Evolutionary conservation across 2,329 filamentous ascomycete species (phyloP), one percentile per base, ranked within the genome.

Genomic region (Fusarium brachygibbosum): DNA sequence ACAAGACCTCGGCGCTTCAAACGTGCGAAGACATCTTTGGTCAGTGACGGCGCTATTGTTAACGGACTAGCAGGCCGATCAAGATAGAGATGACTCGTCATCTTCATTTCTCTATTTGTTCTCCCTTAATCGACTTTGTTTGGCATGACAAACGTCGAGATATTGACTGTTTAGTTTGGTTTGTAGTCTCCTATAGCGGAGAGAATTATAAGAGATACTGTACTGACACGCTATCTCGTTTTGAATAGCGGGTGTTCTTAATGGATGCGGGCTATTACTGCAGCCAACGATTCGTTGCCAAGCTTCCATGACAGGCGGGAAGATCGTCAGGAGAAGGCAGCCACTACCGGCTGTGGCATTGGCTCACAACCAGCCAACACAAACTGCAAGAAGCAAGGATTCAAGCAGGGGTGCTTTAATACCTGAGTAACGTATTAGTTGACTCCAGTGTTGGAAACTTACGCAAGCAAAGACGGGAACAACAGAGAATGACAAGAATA

Each of bases 251-350:
- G 19, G 45, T 50, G 68, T 68, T 62, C 54, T 56, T 59, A 51
- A 70, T 61, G n/a, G n/a, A 68, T 55, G 62, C 35, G 34, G 41
- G 19, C 37, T 63, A 34, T 53, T 40, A n/a, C 63, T 55, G 25
- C 48, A 57, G 48, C 51, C 48, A 58, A 46, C 51, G 45, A 65
- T 57, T 57, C 53, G 52, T 56, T 68, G 56, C 66, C 62, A 72
- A 71, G 64, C 64, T 61, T 62, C 38, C 29, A 54, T 62, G 54
- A 56, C 52, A 63, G 55, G 41, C 50, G 34, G 60, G 54, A 58
- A 55, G 70, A 72, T 74, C 69, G 58, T 72, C 70, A 74, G 70
- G 72, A 71, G 70, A 72, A 66, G 59, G 68, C 58, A 29, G 62
- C 69, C 63, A 70, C 70, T 69, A 63, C 58, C 60, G 59, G 41